Evolutionary conservation across 352 stramenopile species (phyloP), one percentile per base, ranked within the genome.

Genomic region (Phytophthora hibernalis): DNA sequence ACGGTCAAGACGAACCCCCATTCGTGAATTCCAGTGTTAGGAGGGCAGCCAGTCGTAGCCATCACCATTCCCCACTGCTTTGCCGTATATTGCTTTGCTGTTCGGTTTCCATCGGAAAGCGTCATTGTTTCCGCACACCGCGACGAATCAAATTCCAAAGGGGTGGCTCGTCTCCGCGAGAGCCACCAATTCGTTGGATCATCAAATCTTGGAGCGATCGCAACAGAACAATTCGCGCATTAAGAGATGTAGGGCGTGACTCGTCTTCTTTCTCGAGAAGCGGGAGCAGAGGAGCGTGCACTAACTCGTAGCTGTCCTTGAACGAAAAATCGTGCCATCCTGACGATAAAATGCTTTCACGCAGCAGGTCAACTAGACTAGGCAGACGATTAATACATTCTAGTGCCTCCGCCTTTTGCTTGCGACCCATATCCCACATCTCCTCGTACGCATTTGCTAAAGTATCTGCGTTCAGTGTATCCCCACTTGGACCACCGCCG

Each of bases 51-150:
- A 6, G 86, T 93, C 5, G 85, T 95, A 35, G 89, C 80, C 76
- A 97, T 94, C 12, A 95, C 88, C 86, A 96, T 96, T 44, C 90
- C 90, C 90, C 90, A 97, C 40, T 97, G 89, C 42, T 97, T 97
- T 13, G 89, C 89, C 3, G 90, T 95, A 61, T 96, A 94, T 72
- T 97, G 90, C 50, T 92, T 94, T 20, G 89, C 90, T 13, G 86
- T 96, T 58, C 87, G 81, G 55, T 91, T 93, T 24, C 79, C 77
- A 58, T 96, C 87, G 2, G 83, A 91, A 18, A 97, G 65, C 22
- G 89, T 95, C 79, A 97, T 96, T 5, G 90, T 96, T 71, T 97
- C 90, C 12, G 90, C 90, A 51, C 90, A 97, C 9, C 90, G 81
- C 5, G 87, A 84, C 18, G 85, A 69, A 77, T 97, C 89, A 77